Percentiles rank a stretch among this genome's conserved stretches.
Evolutionary conservation across 1,139 yeast genomes (phyloP).

Genomic region (Protomyces macrosporus): DNA sequence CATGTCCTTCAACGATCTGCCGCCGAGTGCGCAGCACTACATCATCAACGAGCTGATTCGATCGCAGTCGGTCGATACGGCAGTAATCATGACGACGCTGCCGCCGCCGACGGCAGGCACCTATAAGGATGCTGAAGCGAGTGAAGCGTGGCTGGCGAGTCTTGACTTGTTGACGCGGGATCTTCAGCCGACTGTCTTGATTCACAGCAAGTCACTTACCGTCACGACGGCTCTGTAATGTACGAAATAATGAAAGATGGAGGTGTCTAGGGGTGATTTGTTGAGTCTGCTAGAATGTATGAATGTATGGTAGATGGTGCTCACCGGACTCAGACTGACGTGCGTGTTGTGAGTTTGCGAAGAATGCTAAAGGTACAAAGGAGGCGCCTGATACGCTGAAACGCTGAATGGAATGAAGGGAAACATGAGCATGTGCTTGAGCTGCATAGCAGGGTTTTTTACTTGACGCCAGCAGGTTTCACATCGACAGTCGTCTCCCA

Average conservation of each 20-base stretch:
- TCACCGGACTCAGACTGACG: too few species aligned
- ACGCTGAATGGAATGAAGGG: too few species aligned
- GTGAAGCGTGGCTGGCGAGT: slow-evolving; percentile 68
- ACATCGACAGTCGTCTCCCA: slow-evolving; percentile 36
- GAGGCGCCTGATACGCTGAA: too few species aligned
- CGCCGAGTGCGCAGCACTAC: slow-evolving; percentile 86
- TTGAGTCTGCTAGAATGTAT: too few species aligned
- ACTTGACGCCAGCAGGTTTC: not conserved
- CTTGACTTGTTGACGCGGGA: slow-evolving; percentile 75
- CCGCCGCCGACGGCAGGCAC: slow-evolving; percentile 86
- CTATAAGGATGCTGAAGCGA: slow-evolving; percentile 60
- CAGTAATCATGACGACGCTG: slow-evolving; percentile 77
- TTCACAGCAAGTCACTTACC: slow-evolving; percentile 89
- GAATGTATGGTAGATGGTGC: too few species aligned
- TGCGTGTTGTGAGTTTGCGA: too few species aligned
- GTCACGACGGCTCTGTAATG: slow-evolving; percentile 77
- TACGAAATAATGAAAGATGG: too few species aligned
- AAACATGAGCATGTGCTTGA: too few species aligned
- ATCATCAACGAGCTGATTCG: slow-evolving; percentile 81
- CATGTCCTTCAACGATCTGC: slow-evolving; percentile 67
- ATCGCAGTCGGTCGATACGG: slow-evolving; percentile 52
- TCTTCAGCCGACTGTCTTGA: slow-evolving; percentile 71
- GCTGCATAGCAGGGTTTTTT: not conserved
- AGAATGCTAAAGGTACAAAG: too few species aligned
- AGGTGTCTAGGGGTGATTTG: too few species aligned